Evolutionary conservation across 108 stramenopile genomes (phyloP).

Genomic region (Pseudonitzschia multistriata): DNA sequence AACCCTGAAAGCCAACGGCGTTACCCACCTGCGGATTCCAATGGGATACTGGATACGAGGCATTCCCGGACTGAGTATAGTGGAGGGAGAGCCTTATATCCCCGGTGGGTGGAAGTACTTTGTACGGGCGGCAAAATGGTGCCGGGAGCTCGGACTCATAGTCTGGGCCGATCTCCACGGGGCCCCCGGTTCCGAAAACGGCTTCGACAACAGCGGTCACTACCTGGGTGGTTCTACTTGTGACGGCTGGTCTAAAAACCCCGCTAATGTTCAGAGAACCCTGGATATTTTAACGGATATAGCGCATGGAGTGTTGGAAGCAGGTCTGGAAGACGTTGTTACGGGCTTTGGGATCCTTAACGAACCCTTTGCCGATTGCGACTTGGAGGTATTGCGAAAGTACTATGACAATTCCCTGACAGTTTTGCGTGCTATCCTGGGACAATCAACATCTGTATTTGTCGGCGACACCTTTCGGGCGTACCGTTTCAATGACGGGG

Average conservation of each 20-base stretch:
- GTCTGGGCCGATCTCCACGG: conserved; percentile 77
- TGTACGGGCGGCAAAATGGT: conserved; percentile 51
- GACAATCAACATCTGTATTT: conserved; percentile 42
- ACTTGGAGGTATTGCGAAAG: conserved; percentile 33
- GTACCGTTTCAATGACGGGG: conserved; percentile 45
- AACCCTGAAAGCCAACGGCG: conserved; percentile 40
- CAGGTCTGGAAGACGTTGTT: conserved; percentile 52
- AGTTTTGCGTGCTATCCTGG: conserved; percentile 42
- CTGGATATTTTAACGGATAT: conserved; percentile 49
- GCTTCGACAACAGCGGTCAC: conserved; percentile 68
- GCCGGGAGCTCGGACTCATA: conserved; percentile 43
- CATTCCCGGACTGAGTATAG: not conserved
- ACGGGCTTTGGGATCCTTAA: conserved; percentile 78
- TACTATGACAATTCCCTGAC: conserved; percentile 54
- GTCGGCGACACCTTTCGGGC: conserved; percentile 58
- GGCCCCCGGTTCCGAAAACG: conserved; percentile 74
- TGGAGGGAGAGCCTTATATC: conserved; percentile 51
- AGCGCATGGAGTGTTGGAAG: conserved; percentile 37
- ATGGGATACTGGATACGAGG: conserved; percentile 67
- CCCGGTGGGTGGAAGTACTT: conserved; percentile 62
- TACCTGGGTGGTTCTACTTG: conserved; percentile 35
- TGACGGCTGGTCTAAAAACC: conserved; percentile 36
- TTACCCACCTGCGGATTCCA: conserved; percentile 75
- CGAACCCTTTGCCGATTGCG: conserved; percentile 62
- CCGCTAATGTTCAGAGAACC: conserved; percentile 48